A percentile compares a stretch with the other conserved stretches of the same genome.
Conservation (phyloP, 805 yeast genomes). For the Candida yuanshanica region DNA sequence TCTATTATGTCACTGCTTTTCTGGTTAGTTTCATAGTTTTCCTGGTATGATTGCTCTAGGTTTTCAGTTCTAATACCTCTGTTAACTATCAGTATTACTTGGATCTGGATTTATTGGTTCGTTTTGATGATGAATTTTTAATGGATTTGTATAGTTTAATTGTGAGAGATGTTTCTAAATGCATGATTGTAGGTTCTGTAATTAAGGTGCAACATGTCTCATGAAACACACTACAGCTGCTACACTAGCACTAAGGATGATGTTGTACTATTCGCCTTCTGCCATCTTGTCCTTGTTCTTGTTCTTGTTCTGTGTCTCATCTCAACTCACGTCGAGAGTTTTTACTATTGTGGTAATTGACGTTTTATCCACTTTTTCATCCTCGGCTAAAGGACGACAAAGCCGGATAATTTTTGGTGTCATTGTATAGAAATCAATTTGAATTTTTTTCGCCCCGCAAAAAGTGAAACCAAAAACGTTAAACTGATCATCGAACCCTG, state of each 20-base stretch:
- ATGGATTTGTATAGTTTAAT: not conserved
- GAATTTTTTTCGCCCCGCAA: not conserved
- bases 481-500: not conserved
- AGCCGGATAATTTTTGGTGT: not conserved
- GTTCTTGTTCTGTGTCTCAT: no score
- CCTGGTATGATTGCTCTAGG: slow-evolving; percentile 21
- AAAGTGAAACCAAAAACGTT: not conserved
- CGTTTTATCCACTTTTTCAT: not conserved
- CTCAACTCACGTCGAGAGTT: no score
- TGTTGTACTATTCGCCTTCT: no score
- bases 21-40: not conserved
- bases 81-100: slow-evolving; percentile 24
- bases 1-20: slow-evolving; percentile 1
- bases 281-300: no score
- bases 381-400: not conserved
- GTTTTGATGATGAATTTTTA: not conserved
- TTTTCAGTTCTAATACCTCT: slow-evolving; percentile 28
- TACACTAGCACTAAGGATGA: no score
- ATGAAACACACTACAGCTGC: no score
- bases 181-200: no score
- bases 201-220: no score
- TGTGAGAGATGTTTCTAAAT: no score
- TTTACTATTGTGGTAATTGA: no score
- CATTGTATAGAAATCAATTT: not conserved
- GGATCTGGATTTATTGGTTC: slow-evolving; percentile 1